phyloP scores from a whole-genome alignment of 495 filamentous ascomycete genomes.

The Tuber aestivum region DNA sequence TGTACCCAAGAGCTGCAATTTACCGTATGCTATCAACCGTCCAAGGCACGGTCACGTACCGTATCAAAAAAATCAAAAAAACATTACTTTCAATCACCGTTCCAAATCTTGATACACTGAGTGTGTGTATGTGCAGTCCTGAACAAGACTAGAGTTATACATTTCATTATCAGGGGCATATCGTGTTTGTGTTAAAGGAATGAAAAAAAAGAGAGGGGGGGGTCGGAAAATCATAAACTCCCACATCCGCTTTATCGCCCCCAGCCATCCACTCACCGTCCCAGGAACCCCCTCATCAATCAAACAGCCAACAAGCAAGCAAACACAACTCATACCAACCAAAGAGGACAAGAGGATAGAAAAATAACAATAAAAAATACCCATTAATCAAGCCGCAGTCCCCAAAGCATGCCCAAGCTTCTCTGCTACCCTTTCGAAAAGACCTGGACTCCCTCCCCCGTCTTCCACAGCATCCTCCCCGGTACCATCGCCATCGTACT shows the following conservation, averaged over 20 bases:
- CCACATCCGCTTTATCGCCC: background rate
- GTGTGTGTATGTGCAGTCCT: background rate
- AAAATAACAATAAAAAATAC: background rate
- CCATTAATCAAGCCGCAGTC: slow-evolving; percentile 1
- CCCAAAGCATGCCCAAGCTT: slow-evolving; percentile 26
- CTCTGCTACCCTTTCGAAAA: slow-evolving; percentile 25
- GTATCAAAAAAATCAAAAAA: too few relatives aligned
- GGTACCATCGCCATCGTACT: slow-evolving; percentile 8
- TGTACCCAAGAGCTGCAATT: too few relatives aligned
- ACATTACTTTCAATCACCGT: background rate
- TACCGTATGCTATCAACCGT: too few relatives aligned
- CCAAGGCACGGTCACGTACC: too few relatives aligned
- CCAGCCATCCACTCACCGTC: background rate
- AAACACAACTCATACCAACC: background rate
- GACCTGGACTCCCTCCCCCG: background rate
- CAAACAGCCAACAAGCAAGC: background rate
- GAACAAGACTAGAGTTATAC: background rate
- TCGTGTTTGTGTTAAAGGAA: background rate
- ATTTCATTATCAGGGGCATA: background rate
- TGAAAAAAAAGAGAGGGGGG: background rate
- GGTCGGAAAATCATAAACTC: background rate
- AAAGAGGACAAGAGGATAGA: background rate
- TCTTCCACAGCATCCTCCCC: slow-evolving; percentile 13
- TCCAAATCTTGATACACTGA: background rate
- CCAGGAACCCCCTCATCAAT: background rate